Conservation (phyloP, 2,329 filamentous ascomycete species). For the Helminthosporium solani region DNA sequence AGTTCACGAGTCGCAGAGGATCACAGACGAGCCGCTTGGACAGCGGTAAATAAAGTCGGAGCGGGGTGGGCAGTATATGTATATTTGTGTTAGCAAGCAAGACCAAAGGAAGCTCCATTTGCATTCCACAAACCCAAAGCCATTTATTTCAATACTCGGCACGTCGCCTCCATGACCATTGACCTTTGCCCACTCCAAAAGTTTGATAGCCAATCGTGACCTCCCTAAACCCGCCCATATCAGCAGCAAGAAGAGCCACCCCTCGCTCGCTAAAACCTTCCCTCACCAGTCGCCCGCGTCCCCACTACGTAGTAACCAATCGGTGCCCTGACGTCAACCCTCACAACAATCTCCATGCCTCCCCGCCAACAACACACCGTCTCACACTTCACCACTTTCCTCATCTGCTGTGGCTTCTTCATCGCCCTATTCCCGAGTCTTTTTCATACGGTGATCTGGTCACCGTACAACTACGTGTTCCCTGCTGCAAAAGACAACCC, state of each 20-base stretch:
- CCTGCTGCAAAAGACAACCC: constrained; percentile 15
- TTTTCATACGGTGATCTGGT: constrained; percentile 46
- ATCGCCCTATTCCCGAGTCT: constrained; percentile 52
- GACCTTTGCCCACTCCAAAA: background rate
- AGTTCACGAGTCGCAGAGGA: constrained; percentile 58
- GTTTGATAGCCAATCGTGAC: background rate
- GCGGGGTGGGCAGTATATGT: constrained; percentile 15
- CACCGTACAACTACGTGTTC: constrained; percentile 37
- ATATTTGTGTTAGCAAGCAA: constrained; percentile 28
- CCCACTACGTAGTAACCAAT: constrained; percentile 1
- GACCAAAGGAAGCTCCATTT: background rate
- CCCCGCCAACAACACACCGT: constrained; percentile 26
- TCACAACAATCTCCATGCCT: constrained; percentile 14
- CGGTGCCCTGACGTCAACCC: constrained; percentile 19
- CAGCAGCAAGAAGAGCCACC: background rate
- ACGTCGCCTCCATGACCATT: background rate
- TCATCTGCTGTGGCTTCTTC: constrained; percentile 53
- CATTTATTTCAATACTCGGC: background rate
- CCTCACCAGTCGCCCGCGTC: constrained; percentile 5
- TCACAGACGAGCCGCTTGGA: constrained; percentile 59
- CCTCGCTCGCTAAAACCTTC: constrained; percentile 10
- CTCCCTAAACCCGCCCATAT: background rate
- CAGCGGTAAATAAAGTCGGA: constrained; percentile 55
- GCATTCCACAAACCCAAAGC: background rate
- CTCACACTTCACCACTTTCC: constrained; percentile 42